Evolutionary conservation across 1,139 yeast genomes (phyloP).

Genomic region (Debaryomyces nepalensis): DNA sequence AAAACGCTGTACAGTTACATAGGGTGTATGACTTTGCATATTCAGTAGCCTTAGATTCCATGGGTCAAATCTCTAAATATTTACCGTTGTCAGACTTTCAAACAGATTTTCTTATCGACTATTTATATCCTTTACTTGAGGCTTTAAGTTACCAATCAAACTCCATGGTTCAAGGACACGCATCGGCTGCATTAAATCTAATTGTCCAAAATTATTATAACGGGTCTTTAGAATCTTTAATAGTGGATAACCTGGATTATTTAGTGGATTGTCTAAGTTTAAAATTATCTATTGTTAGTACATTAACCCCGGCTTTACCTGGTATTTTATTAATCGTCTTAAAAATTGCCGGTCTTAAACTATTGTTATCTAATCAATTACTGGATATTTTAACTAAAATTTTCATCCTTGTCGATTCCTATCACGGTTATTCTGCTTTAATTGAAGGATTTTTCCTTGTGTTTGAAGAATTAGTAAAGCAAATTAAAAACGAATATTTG

Average conservation of each 20-base stretch:
- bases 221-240: conserved; percentile 57
- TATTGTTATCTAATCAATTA: conserved; percentile 60
- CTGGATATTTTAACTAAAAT: conserved; percentile 74
- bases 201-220: conserved; percentile 61
- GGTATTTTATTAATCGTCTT: conserved; percentile 69
- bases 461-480: conserved; percentile 65
- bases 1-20: conserved; percentile 5
- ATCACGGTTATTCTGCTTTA: conserved; percentile 76
- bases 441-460: conserved; percentile 77
- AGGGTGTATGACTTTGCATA: conserved; percentile 29
- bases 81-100: conserved; percentile 35
- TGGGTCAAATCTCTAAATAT: conserved; percentile 31
- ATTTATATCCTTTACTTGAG: conserved; percentile 40
- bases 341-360: conserved; percentile 67
- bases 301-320: conserved; percentile 73
- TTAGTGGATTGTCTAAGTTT: conserved; percentile 75
- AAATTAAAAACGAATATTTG: conserved; percentile 50
- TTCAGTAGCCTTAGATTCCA: conserved; percentile 36
- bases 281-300: conserved; percentile 64
- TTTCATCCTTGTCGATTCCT: conserved; percentile 77
- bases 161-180: conserved; percentile 37
- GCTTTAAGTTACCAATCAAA: conserved; percentile 35
- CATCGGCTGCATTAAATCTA: conserved; percentile 28
- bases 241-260: conserved; percentile 77
- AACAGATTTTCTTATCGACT: conserved; percentile 36